Evolutionary conservation across 371 early-diverging fungal genomes (phyloP).

Genomic region (Mortierella sp.): DNA sequence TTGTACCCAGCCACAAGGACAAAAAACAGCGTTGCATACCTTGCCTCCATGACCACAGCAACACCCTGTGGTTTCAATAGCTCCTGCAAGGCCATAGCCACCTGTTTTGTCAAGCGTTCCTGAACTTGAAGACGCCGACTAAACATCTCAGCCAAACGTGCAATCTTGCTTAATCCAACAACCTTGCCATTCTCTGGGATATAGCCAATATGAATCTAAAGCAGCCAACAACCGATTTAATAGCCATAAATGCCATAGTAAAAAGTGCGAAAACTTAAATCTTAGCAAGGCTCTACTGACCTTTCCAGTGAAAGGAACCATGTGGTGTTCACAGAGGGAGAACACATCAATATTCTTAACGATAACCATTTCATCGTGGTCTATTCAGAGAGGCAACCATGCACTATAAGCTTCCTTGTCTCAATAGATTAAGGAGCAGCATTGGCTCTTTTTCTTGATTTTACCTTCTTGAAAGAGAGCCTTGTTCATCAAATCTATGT

Average conservation of each 20-base stretch:
- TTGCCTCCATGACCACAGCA: slow-evolving; percentile 97
- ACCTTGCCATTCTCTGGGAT: slow-evolving; percentile 93
- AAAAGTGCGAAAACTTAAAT: neutral
- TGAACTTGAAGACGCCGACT: slow-evolving; percentile 96
- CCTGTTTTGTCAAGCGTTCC: slow-evolving; percentile 97
- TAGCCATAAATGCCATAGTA: neutral
- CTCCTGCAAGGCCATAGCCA: slow-evolving; percentile 91
- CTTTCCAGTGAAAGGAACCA: slow-evolving; percentile 98
- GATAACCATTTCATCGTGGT: slow-evolving; percentile 98
- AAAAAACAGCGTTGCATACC: slow-evolving; percentile 58
- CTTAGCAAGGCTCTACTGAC: slow-evolving; percentile 53
- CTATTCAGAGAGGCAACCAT: slow-evolving; percentile 47
- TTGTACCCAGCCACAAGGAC: neutral
- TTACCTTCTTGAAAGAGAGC: slow-evolving; percentile 97
- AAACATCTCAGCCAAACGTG: slow-evolving; percentile 98
- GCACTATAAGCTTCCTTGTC: too few species aligned
- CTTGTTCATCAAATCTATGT: slow-evolving; percentile 83
- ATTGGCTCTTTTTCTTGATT: too few species aligned
- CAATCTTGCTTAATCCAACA: slow-evolving; percentile 96
- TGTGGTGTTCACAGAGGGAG: slow-evolving; percentile 98
- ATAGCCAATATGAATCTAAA: slow-evolving; percentile 92
- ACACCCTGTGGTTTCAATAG: slow-evolving; percentile 96
- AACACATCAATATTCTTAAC: slow-evolving; percentile 95
- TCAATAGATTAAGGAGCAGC: too few species aligned
- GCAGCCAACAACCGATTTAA: neutral